A percentile compares a stretch with the other conserved stretches of the same genome.
Conservation (phyloP, 805 yeast genomes). For the Yarrowia phangngaensis region DNA sequence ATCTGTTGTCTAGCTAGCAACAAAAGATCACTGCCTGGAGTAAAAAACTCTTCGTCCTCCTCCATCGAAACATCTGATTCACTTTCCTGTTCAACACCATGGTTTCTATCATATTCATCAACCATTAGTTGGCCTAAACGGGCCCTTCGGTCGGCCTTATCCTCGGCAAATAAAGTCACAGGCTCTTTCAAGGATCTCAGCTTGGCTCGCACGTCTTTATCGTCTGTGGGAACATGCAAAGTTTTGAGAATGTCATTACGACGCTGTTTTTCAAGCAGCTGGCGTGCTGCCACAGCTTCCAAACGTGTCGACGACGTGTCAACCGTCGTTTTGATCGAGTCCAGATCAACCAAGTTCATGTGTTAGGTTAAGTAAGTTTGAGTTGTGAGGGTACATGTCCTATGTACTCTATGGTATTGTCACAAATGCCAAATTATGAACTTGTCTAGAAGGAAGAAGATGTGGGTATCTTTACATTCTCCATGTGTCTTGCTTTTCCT, state of each 20-base stretch:
- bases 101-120: constrained; percentile 33
- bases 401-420: neutral
- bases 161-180: constrained; percentile 56
- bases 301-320: constrained; percentile 9
- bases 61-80: constrained; percentile 43
- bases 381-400: constrained; percentile 18
- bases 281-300: constrained; percentile 23
- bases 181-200: constrained; percentile 57
- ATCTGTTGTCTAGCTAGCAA: constrained; percentile 51
- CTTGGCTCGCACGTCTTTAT: constrained; percentile 53
- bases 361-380: constrained; percentile 7
- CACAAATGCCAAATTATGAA: too few relatives aligned
- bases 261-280: constrained; percentile 14
- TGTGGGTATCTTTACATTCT: too few relatives aligned
- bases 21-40: constrained; percentile 65
- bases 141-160: constrained; percentile 54
- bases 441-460: too few relatives aligned
- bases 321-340: constrained; percentile 24
- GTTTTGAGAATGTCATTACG: constrained; percentile 29
- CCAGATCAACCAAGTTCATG: constrained; percentile 24
- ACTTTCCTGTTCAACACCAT: constrained; percentile 30
- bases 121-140: constrained; percentile 50
- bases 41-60: constrained; percentile 76
- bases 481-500: too few relatives aligned
- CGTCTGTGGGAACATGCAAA: constrained; percentile 57